These are phyloP conservation scores for Graphium sp. DNA, from an alignment of 2,329 filamentous ascomycete species.

Conservation along the genomic window DNA sequence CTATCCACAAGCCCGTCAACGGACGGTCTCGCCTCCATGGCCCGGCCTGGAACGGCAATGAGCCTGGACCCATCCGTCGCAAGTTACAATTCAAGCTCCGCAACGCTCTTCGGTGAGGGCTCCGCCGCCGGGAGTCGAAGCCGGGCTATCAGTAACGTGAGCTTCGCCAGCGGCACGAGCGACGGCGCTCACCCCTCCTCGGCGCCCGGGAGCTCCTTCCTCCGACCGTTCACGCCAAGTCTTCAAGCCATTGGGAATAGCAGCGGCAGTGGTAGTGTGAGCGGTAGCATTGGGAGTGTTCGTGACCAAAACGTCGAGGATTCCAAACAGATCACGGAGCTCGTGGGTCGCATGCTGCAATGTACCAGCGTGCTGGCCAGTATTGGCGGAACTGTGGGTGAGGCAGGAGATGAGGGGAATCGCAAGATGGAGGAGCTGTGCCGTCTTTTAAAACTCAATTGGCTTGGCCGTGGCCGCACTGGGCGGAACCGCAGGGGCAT, in stretches of 20 bases:
- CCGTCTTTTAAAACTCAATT: constrained; percentile 86
- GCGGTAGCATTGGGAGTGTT: constrained; percentile 13
- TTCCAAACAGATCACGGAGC: constrained; percentile 74
- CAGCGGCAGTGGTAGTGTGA: constrained; percentile 7
- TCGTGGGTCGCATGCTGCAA: constrained; percentile 88
- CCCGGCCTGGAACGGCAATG: constrained; percentile 56
- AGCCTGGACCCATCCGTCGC: constrained; percentile 53
- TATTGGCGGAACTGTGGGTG: constrained; percentile 27
- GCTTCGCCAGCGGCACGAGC: constrained; percentile 37
- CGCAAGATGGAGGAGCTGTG: constrained; percentile 69
- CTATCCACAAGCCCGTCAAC: constrained; percentile 32
- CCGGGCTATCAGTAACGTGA: constrained; percentile 76
- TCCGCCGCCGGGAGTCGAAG: constrained; percentile 41
- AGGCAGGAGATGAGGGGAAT: constrained; percentile 54
- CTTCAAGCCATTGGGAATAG: constrained; percentile 16
- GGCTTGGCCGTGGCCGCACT: constrained; percentile 79
- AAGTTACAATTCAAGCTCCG: constrained; percentile 65
- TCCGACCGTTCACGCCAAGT: constrained; percentile 33
- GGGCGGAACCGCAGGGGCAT: constrained; percentile 81
- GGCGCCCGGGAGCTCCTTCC: no score
- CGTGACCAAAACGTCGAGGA: constrained; percentile 47
- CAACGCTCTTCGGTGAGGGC: constrained; percentile 59
- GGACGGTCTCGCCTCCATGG: constrained; percentile 26
- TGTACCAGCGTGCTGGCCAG: constrained; percentile 82
- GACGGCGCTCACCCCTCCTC: no score